A percentile compares a stretch with the other conserved stretches of the same genome.
These are phyloP conservation scores for Hibiscus syriacus DNA, from an alignment of 345 rosid species.

Conservation along the genomic window DNA sequence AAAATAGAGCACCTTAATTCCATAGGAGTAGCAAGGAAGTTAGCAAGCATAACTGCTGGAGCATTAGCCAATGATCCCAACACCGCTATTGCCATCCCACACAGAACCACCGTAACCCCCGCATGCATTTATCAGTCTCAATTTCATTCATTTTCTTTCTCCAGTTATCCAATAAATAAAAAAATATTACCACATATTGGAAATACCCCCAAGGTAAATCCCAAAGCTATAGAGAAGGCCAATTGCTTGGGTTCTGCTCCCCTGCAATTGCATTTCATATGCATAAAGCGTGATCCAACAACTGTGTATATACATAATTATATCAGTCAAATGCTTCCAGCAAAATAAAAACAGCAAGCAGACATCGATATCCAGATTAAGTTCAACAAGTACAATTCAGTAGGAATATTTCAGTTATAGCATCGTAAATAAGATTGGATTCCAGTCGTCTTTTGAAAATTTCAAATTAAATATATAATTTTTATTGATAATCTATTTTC, in stretches of 20 bases:
- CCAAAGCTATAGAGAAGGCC: slow-evolving; percentile 85
- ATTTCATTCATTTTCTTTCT: neutral
- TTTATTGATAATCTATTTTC: too few relatives aligned
- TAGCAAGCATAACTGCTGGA: slow-evolving; percentile 77
- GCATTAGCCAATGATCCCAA: slow-evolving; percentile 74
- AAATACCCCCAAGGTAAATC: slow-evolving; percentile 76
- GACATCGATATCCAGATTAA: too few relatives aligned
- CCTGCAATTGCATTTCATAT: slow-evolving; percentile 22
- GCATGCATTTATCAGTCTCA: too few relatives aligned
- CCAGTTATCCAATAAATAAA: neutral
- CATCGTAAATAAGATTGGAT: too few relatives aligned
- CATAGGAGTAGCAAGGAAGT: slow-evolving; percentile 79
- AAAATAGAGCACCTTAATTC: slow-evolving; percentile 67
- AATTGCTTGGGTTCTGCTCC: slow-evolving; percentile 86
- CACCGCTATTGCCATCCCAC: slow-evolving; percentile 73
- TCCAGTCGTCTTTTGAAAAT: too few relatives aligned
- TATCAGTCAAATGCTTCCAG: neutral
- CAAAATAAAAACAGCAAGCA: too few relatives aligned
- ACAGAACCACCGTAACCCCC: slow-evolving; percentile 83
- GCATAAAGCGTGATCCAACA: neutral
- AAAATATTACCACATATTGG: slow-evolving; percentile 68
- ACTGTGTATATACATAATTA: neutral
- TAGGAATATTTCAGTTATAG: too few relatives aligned
- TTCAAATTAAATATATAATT: too few relatives aligned
- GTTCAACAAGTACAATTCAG: too few relatives aligned